Percentiles rank a stretch among this genome's conserved stretches.
phyloP scores from a whole-genome alignment of 352 stramenopile species.

The Phytopythium mirpurense region DNA sequence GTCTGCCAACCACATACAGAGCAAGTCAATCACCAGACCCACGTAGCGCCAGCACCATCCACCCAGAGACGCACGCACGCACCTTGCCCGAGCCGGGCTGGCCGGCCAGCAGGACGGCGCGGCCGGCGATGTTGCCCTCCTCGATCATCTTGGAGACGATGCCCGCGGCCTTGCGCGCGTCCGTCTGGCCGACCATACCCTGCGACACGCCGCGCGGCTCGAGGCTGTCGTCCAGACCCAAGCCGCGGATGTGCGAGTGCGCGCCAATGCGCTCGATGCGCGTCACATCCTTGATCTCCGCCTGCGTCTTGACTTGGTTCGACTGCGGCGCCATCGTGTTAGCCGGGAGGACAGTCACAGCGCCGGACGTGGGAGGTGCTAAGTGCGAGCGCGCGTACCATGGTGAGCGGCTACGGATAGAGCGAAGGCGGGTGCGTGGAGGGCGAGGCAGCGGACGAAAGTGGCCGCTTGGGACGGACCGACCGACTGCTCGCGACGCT shows the following conservation, averaged over 20 bases:
- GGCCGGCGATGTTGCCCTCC: constrained; percentile 96
- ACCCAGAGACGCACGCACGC: no score
- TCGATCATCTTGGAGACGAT: constrained; percentile 99
- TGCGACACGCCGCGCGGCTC: constrained; percentile 92
- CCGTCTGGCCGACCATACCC: constrained; percentile 96
- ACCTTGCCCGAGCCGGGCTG: constrained; percentile 95
- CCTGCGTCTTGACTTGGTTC: constrained; percentile 63
- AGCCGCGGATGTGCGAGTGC: constrained; percentile 98
- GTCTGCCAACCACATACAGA: constrained; percentile 52
- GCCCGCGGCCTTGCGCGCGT: constrained; percentile 91
- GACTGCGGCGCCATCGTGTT: no score
- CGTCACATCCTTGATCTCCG: constrained; percentile 95
- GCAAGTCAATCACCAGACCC: neutral
- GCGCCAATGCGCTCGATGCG: constrained; percentile 98
- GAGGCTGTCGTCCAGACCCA: constrained; percentile 97
- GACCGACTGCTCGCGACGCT: no score
- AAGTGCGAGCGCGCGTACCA: no score
- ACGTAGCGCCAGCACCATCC: no score
- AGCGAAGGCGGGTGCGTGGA: no score
- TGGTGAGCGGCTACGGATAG: neutral
- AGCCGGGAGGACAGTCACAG: no score
- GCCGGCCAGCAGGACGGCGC: constrained; percentile 95
- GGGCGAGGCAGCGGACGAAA: neutral
- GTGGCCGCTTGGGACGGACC: neutral
- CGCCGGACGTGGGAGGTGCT: no score